A percentile compares a stretch with the other conserved stretches of the same genome.
Conservation (phyloP, 768 basidiomycete genomes). For the Paxillus rubicundulus region DNA sequence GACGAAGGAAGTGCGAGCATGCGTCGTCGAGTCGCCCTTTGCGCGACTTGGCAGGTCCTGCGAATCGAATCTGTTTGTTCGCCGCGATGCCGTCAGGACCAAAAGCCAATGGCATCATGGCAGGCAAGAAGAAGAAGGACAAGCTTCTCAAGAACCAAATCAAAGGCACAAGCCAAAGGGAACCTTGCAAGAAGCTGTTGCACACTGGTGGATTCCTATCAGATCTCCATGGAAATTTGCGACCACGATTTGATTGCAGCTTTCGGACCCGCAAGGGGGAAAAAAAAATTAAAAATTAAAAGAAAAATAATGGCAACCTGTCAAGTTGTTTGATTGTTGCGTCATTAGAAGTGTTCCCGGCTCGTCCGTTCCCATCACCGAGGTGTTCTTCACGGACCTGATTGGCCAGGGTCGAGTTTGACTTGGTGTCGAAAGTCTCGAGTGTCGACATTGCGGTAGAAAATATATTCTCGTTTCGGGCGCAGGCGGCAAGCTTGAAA, state of each 20-base stretch:
- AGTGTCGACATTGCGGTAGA: neutral
- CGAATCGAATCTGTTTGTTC: neutral
- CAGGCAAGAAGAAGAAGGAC: neutral
- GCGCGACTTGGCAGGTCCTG: too few relatives aligned
- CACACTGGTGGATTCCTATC: neutral
- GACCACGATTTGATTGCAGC: slow-evolving; percentile 3
- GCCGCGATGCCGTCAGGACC: slow-evolving; percentile 1
- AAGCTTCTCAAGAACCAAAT: too few relatives aligned
- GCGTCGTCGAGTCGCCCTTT: slow-evolving; percentile 2
- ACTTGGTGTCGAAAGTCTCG: neutral
- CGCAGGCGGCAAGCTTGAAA: too few relatives aligned
- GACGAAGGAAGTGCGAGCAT: neutral
- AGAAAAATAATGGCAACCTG: neutral
- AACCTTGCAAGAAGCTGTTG: neutral
- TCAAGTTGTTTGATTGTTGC: neutral
- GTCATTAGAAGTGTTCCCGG: neutral
- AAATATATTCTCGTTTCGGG: too few relatives aligned
- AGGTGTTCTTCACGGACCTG: neutral
- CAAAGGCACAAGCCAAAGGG: neutral
- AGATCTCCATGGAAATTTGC: slow-evolving; percentile 11
- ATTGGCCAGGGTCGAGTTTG: neutral
- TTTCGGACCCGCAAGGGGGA: slow-evolving; percentile 3
- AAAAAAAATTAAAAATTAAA: neutral
- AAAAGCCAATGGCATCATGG: neutral
- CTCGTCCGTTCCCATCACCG: neutral